Evolutionary conservation across 768 basidiomycete genomes (phyloP).

Genomic region (Hirschioporus abietinus): DNA sequence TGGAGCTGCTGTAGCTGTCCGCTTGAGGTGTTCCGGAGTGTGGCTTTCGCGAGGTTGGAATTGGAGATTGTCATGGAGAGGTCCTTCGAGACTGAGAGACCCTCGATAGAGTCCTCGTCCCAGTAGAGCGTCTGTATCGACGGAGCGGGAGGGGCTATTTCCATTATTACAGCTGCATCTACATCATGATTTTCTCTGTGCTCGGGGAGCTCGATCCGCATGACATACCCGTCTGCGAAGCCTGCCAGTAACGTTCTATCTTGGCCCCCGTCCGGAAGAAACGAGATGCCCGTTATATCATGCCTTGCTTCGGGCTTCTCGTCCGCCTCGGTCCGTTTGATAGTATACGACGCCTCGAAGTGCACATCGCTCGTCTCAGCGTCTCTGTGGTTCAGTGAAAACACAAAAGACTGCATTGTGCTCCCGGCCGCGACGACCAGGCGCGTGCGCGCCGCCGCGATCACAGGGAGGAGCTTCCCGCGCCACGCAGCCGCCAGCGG

Average conservation of each 20-base stretch:
- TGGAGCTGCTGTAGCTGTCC: conserved; percentile 18
- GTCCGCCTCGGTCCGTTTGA: background rate
- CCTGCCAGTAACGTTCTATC: conserved; percentile 48
- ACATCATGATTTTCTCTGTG: background rate
- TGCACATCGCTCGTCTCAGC: conserved; percentile 36
- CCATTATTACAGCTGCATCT: background rate
- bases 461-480: conserved; percentile 47
- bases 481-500: conserved; percentile 59
- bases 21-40: conserved; percentile 27
- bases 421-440: conserved; percentile 59
- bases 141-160: background rate
- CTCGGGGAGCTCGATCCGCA: conserved; percentile 36
- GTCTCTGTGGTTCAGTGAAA: conserved; percentile 26
- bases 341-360: conserved; percentile 39
- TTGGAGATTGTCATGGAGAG: conserved; percentile 50
- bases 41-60: conserved; percentile 41
- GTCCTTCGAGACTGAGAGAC: conserved; percentile 41
- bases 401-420: conserved; percentile 51
- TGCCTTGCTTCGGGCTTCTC: conserved; percentile 23
- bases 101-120: conserved; percentile 48
- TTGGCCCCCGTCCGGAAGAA: conserved; percentile 38
- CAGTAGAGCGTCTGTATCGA: conserved; percentile 13
- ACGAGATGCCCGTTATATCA: conserved; percentile 53
- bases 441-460: conserved; percentile 50
- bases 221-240: conserved; percentile 54